Evolutionary conservation across 768 basidiomycete species (phyloP), one percentile per base, ranked within the genome.

Genomic region (Phlebiopsis gigantea): DNA sequence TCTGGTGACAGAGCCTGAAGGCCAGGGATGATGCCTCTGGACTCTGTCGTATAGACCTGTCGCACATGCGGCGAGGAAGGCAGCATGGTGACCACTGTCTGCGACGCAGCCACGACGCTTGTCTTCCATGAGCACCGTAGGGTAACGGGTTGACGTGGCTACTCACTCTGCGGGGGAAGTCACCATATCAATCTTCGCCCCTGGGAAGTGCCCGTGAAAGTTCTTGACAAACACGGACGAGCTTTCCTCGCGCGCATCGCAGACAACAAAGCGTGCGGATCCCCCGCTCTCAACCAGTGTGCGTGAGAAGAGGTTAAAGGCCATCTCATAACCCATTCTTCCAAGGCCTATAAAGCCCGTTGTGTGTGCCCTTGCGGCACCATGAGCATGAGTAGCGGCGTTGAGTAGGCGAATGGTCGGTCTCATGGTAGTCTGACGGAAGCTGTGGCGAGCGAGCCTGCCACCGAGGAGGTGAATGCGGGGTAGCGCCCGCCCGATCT

Each of bases 41-140:
- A 70, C 42, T 77, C 75, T 19, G 29, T 45, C 21, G 75, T 65
- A 68, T 94, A 96, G 9, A 94, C 93, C 49, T 77, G 72, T 51
- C 81, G 75, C 42, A 97, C 93, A 62, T 98, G 88, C 0, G 92
- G 90, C 6, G 92, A 90, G 0, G 93, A 94, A 0, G 94, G 94
- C 1, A 98, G 77, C 92, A 96, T 94, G 5, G 93, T 95, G 51
- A 98, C 69, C 46, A 97, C 77, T 8, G 82, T 86, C 46, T 75
- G 71, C 17, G 88, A 87, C 22, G 79, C 73, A 8, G 75, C 62
- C n/a, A 83, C 75, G 5, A 88, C 88, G 62, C 90, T 91, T 34
- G 31, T 4, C 9, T 9, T 5, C 10, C 12, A 30, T 47, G 31
- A 57, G 41, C 17, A 1, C n/a, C 48, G 22, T 50, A 25, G 25